A percentile compares a stretch with the other conserved stretches of the same genome.
Evolutionary conservation across 176 grass and related monocot genomes (phyloP).

Genomic region (Alopecurus myosuroides): DNA sequence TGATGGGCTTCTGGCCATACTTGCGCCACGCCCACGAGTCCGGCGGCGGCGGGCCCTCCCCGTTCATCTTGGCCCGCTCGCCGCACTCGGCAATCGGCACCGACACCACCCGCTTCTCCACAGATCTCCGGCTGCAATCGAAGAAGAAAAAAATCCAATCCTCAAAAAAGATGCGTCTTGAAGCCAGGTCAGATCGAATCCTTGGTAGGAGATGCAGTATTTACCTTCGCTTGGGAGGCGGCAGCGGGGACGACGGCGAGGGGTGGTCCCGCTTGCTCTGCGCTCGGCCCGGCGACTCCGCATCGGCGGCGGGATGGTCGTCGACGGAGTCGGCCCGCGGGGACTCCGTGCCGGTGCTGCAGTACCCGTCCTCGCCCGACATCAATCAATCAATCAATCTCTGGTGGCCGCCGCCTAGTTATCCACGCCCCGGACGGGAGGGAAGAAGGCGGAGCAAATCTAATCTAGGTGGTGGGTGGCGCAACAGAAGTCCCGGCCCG

Average conservation of each 20-base stretch:
- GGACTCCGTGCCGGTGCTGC: conserved; percentile 59
- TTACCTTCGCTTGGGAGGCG: conserved; percentile 78
- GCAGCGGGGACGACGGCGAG: conserved; percentile 41
- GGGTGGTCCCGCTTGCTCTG: conserved; percentile 29
- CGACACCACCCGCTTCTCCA: conserved; percentile 85
- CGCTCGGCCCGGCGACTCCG: conserved; percentile 28
- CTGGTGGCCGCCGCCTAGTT: background rate
- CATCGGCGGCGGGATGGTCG: conserved; percentile 34
- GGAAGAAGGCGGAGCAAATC: background rate
- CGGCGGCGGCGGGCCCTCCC: conserved; percentile 84
- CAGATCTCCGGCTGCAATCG: conserved; percentile 64
- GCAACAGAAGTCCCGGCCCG: background rate
- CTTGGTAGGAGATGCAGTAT: background rate
- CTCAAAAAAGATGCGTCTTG: too few relatives aligned
- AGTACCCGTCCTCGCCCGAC: conserved; percentile 51
- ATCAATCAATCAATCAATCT: background rate
- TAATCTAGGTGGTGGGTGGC: too few relatives aligned
- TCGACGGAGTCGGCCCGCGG: conserved; percentile 62
- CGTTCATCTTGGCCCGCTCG: conserved; percentile 50
- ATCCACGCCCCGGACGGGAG: conserved; percentile 14
- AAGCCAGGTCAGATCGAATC: background rate
- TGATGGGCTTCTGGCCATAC: conserved; percentile 99
- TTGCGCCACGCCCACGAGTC: conserved; percentile 99
- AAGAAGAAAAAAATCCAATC: background rate
- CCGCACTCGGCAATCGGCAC: conserved; percentile 66